These are phyloP conservation scores for Pseudocercospora eumusae DNA, from an alignment of 2,329 filamentous ascomycete genomes.

Conservation along the genomic window DNA sequence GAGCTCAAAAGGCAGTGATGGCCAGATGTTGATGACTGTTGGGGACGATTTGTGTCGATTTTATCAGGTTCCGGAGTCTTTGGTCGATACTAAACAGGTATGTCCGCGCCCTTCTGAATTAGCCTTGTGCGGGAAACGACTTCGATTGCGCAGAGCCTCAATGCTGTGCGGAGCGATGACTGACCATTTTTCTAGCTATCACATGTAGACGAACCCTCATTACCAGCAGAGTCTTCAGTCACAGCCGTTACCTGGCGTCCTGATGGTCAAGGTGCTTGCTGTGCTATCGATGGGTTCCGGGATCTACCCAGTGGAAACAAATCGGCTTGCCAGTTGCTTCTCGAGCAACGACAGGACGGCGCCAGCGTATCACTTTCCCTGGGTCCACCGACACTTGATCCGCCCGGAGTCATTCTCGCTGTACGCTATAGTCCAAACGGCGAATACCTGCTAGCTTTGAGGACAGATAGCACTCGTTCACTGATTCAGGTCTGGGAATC, in stretches of 20 bases:
- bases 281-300: conserved; percentile 33
- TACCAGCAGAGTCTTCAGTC: conserved; percentile 34
- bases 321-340: conserved; percentile 29
- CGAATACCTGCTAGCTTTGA: conserved; percentile 35
- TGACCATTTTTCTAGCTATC: conserved; percentile 15
- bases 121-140: not conserved
- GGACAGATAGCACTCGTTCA: conserved; percentile 36
- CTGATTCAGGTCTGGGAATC: conserved; percentile 38
- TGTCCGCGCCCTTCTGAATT: conserved; percentile 2
- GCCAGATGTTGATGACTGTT: conserved; percentile 36
- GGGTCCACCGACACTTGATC: conserved; percentile 31
- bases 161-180: not conserved
- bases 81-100: conserved; percentile 29
- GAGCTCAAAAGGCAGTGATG: conserved; percentile 22
- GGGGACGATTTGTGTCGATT: conserved; percentile 40
- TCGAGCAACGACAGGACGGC: conserved; percentile 31
- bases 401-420: conserved; percentile 33
- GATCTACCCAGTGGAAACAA: conserved; percentile 28
- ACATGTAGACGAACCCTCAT: conserved; percentile 33
- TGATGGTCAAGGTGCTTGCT: conserved; percentile 36
- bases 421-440: conserved; percentile 38
- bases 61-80: conserved; percentile 35
- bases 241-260: conserved; percentile 42
- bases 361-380: conserved; percentile 28
- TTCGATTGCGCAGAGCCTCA: not conserved